Base-by-base conservation (phyloP, 2,329 filamentous ascomycete species). In the Aspergillus sp. region DNA sequence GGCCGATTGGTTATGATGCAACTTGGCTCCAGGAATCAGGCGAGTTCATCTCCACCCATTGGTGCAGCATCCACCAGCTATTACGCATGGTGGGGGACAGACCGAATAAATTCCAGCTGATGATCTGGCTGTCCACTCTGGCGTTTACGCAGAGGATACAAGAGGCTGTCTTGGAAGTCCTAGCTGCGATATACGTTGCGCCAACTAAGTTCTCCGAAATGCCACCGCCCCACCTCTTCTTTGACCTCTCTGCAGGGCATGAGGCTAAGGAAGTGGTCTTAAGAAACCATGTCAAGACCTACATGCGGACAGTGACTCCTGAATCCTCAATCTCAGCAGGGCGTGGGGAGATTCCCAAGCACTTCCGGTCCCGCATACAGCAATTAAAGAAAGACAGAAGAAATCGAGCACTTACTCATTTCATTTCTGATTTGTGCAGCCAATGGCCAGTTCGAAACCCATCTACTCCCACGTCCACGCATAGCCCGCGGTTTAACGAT, bases 51-150 rank as follows among this genome's bases (percentile, higher is more conserved):
- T 61, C 57, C 16, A 50, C 36, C 3, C 14, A 62, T 31, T 68
- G 63, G 69, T 69, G 60, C 55, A 57, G 52, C 16, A 58, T 66
- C 31, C 66, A 72, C 31, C 32, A 31, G 36, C 29, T 63, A 10
- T 55, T 71, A n/a, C 55, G 54, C 47, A 62, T 52, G 54, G 57
- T 45, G 49, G 50, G 9, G 11, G 31, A 24, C 31, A 58, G 29
- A 4, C 49, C 52, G 6, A 60, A 69, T 51, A 70, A 64, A 49
- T 69, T 65, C 51, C 64, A 63, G 14, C 29, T 73, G 10, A 72
- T 74, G 67, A 66, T 69, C 12, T 72, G 66, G 69, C 59, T 75
- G 24, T 65, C 67, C 31, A 64, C 66, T 6, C 53, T 74, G 59
- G 68, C 68, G 2, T 73, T 70, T 55, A 60, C 66, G 2, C 51